phyloP scores from a whole-genome alignment of 306 rosid species.

The Fagus crenata region DNA sequence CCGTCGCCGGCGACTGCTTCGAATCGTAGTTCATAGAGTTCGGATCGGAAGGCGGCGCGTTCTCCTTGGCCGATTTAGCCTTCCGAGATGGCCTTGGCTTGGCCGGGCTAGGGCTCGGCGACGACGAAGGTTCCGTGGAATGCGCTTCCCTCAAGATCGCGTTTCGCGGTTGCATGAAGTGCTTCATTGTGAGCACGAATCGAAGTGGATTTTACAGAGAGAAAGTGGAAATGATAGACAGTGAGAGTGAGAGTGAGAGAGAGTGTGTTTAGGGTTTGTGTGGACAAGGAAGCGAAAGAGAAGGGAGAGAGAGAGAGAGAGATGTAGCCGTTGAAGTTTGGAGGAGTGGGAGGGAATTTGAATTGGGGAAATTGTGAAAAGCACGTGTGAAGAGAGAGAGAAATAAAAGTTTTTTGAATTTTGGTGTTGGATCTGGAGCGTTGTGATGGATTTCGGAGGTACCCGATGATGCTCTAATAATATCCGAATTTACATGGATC shows the following conservation, averaged over 20 bases:
- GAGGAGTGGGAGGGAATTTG: conserved; percentile 43
- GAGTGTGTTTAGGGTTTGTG: conserved; percentile 19
- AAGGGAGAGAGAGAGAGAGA: conserved; percentile 18
- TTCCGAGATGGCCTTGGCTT: conserved; percentile 58
- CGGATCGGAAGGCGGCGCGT: conserved; percentile 78
- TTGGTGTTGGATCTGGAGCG: conserved; percentile 38
- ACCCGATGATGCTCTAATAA: not conserved
- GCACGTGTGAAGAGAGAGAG: conserved; percentile 20
- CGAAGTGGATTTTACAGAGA: conserved; percentile 15
- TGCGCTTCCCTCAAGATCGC: conserved; percentile 52
- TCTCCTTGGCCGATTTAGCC: conserved; percentile 65
- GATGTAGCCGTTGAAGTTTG: conserved; percentile 43
- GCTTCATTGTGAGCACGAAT: conserved; percentile 52
- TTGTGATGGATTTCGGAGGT: not conserved
- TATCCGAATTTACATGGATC: not conserved
- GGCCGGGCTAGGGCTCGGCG: conserved; percentile 53
- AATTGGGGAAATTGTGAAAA: conserved; percentile 33
- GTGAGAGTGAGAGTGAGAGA: conserved; percentile 9
- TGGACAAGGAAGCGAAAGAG: conserved; percentile 37
- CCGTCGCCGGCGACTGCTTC: conserved; percentile 50
- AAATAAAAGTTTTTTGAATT: no score
- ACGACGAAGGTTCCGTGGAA: conserved; percentile 46
- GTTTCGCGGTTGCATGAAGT: conserved; percentile 75
- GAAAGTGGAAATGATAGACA: conserved; percentile 1
- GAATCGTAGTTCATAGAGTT: conserved; percentile 35